Evolutionary conservation across 2,329 filamentous ascomycete genomes (phyloP).

Genomic region (Penicillium palitans): DNA sequence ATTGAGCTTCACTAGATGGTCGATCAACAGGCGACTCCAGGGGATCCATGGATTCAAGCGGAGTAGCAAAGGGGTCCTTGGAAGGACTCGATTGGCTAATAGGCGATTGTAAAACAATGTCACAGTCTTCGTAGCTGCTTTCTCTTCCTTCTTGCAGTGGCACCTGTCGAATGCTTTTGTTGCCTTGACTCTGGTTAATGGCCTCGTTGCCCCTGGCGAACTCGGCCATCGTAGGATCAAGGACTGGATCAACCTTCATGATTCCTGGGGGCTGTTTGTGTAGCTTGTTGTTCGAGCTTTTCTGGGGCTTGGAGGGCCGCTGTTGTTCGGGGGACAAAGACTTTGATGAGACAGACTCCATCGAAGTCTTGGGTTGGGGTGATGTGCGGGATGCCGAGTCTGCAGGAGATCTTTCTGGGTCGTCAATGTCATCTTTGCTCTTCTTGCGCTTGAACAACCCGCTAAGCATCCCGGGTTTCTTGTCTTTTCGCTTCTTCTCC

Average conservation of each 20-base stretch:
- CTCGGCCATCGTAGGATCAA: conserved; percentile 28
- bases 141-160: conserved; percentile 32
- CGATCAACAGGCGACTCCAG: conserved; percentile 28
- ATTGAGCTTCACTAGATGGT: conserved; percentile 23
- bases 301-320: conserved; percentile 48
- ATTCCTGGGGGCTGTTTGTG: conserved; percentile 64
- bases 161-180: conserved; percentile 38
- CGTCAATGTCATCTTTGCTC: conserved; percentile 49
- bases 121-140: conserved; percentile 23
- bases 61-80: conserved; percentile 27
- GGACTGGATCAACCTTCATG: conserved; percentile 44
- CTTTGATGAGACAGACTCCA: conserved; percentile 45
- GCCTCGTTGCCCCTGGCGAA: conserved; percentile 24
- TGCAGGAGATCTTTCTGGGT: conserved; percentile 61
- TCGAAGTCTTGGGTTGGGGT: conserved; percentile 47
- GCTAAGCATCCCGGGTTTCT: conserved; percentile 71
- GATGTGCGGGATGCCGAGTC: conserved; percentile 52
- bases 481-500: conserved; percentile 72
- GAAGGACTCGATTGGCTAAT: conserved; percentile 23
- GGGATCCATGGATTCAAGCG: conserved; percentile 16
- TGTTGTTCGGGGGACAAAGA: conserved; percentile 16
- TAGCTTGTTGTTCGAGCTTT: conserved; percentile 63
- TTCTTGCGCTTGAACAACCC: conserved; percentile 68
- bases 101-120: conserved; percentile 24
- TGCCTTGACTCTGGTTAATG: conserved; percentile 18